phyloP scores from a whole-genome alignment of 768 basidiomycete species.

The Albatrellus ellisii region DNA sequence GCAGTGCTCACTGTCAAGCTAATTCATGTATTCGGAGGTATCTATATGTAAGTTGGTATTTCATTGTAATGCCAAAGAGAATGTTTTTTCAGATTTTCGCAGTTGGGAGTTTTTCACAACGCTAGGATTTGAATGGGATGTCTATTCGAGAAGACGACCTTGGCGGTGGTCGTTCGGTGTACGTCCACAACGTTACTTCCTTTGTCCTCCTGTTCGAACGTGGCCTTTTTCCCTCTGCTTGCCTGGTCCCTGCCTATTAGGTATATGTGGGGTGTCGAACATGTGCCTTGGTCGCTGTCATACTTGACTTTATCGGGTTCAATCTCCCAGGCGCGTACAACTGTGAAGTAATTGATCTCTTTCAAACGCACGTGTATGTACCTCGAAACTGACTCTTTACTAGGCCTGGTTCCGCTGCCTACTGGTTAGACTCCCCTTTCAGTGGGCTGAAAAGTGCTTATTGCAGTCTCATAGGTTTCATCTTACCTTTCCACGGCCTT shows the following conservation, averaged over 20 bases:
- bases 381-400: neutral
- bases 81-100: neutral
- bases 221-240: too few species aligned
- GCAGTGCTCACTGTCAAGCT: conserved; percentile 6
- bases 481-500: conserved; percentile 1
- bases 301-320: neutral
- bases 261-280: conserved; percentile 2
- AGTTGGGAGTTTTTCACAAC: conserved; percentile 5
- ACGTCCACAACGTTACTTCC: neutral
- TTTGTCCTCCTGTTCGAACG: neutral
- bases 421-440: neutral
- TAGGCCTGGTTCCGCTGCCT: conserved; percentile 1
- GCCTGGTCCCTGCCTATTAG: neutral
- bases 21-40: conserved; percentile 4
- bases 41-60: conserved; percentile 1
- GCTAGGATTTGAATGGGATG: conserved; percentile 2
- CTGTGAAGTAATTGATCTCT: neutral
- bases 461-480: neutral
- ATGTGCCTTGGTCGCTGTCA: neutral
- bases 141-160: conserved; percentile 1
- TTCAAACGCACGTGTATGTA: neutral
- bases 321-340: neutral
- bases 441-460: neutral
- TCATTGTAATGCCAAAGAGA: neutral
- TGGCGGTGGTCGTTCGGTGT: conserved; percentile 5